These are phyloP conservation scores for Pseudocercospora fijiensis DNA, from an alignment of 2,329 filamentous ascomycete species.

Conservation along the genomic window DNA sequence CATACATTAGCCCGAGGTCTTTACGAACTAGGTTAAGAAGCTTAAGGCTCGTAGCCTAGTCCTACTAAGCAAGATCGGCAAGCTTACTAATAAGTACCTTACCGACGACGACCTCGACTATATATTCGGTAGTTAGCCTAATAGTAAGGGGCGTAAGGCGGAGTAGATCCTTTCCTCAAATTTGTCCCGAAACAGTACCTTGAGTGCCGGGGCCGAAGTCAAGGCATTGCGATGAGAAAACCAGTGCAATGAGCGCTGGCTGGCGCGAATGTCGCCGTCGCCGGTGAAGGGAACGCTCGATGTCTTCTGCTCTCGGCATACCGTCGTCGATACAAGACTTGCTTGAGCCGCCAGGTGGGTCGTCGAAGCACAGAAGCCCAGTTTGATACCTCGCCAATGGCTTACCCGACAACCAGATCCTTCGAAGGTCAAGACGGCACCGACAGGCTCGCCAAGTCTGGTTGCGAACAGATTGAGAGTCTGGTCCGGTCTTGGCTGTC, in stretches of 20 bases:
- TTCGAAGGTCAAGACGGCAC: slow-evolving; percentile 1
- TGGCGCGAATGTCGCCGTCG: background rate
- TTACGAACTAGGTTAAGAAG: no score
- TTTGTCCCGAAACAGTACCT: background rate
- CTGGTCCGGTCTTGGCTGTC: slow-evolving; percentile 1
- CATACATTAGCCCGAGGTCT: no score
- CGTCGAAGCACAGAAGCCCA: background rate
- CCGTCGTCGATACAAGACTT: background rate
- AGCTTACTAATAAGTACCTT: no score
- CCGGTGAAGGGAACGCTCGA: background rate
- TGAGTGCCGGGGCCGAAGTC: background rate
- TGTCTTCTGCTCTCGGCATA: background rate
- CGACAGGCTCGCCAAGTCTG: background rate
- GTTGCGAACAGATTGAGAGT: slow-evolving; percentile 1
- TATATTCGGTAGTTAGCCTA: no score
- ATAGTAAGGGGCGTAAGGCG: no score
- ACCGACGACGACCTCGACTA: no score
- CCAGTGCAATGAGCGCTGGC: background rate
- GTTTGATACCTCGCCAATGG: background rate
- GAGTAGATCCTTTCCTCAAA: no score
- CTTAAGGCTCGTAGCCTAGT: no score
- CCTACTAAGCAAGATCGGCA: no score
- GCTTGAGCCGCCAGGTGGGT: background rate
- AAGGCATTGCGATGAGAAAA: background rate
- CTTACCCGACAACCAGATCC: slow-evolving; percentile 2